phyloP scores from a whole-genome alignment of 108 stramenopile species.

The Seminavis robusta region DNA sequence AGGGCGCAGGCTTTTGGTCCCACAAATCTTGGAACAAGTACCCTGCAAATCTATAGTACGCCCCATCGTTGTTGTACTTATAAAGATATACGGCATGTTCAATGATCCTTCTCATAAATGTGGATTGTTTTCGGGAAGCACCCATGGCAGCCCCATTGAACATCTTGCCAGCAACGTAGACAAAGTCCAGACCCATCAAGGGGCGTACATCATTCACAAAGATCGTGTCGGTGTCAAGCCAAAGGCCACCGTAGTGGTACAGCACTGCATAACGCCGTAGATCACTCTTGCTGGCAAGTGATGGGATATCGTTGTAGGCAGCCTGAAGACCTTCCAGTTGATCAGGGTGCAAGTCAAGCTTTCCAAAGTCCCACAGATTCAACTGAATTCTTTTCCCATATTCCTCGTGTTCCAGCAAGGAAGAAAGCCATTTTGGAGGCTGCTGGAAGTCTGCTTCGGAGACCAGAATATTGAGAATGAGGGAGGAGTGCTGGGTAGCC shows the following conservation, averaged over 20 bases:
- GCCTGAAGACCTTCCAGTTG: not conserved
- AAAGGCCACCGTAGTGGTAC: not conserved
- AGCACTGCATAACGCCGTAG: not conserved
- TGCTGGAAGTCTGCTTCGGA: not conserved
- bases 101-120: not conserved
- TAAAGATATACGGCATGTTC: not conserved
- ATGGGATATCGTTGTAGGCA: not conserved
- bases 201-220: not conserved
- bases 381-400: not conserved
- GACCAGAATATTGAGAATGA: not conserved
- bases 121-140: not conserved
- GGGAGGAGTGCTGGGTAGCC: not conserved
- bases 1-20: not conserved
- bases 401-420: not conserved
- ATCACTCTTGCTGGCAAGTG: not conserved
- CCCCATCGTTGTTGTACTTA: constrained; percentile 2
- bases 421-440: not conserved
- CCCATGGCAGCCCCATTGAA: not conserved
- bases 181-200: not conserved
- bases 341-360: not conserved
- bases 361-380: not conserved
- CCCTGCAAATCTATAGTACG: not conserved
- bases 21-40: not conserved
- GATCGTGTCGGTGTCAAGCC: constrained; percentile 1
- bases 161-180: not conserved